Percentiles rank a stretch among this genome's conserved stretches.
These are phyloP conservation scores for Dalbergia cultrata DNA, from an alignment of 306 rosid genomes.

Conservation along the genomic window DNA sequence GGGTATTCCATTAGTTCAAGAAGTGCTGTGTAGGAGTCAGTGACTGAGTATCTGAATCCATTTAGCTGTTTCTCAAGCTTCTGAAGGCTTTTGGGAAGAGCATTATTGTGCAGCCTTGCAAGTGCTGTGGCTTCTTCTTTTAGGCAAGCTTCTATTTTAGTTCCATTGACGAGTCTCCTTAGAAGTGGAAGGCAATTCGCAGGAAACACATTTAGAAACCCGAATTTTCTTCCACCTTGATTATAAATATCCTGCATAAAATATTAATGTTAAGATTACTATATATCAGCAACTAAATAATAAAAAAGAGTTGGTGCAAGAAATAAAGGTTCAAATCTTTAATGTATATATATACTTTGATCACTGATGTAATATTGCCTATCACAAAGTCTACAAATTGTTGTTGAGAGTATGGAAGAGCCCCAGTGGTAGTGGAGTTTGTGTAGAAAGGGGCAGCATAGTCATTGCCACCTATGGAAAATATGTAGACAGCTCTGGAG, in stretches of 20 bases:
- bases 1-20: slow-evolving; percentile 45
- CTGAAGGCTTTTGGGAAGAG: slow-evolving; percentile 33
- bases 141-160: slow-evolving; percentile 43
- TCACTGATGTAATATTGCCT: slow-evolving; percentile 51
- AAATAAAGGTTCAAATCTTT: background rate
- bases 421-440: background rate
- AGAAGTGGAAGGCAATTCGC: slow-evolving; percentile 43
- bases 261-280: background rate
- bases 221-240: slow-evolving; percentile 70
- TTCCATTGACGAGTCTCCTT: slow-evolving; percentile 37
- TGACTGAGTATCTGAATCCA: slow-evolving; percentile 56
- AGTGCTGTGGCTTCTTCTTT: slow-evolving; percentile 39
- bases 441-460: slow-evolving; percentile 30
- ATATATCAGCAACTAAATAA: too few relatives aligned
- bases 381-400: slow-evolving; percentile 52
- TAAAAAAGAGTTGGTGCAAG: background rate
- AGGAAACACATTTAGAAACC: slow-evolving; percentile 40
- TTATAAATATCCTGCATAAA: slow-evolving; percentile 50
- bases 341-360: slow-evolving; percentile 40
- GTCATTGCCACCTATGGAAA: slow-evolving; percentile 56
- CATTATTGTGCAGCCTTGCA: slow-evolving; percentile 55
- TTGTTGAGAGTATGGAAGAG: slow-evolving; percentile 39
- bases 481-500: slow-evolving; percentile 56
- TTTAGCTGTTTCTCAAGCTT: slow-evolving; percentile 43
- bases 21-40: slow-evolving; percentile 30